Evolutionary conservation across 2,329 filamentous ascomycete species (phyloP).

Genomic region (Fusarium paranaense): DNA sequence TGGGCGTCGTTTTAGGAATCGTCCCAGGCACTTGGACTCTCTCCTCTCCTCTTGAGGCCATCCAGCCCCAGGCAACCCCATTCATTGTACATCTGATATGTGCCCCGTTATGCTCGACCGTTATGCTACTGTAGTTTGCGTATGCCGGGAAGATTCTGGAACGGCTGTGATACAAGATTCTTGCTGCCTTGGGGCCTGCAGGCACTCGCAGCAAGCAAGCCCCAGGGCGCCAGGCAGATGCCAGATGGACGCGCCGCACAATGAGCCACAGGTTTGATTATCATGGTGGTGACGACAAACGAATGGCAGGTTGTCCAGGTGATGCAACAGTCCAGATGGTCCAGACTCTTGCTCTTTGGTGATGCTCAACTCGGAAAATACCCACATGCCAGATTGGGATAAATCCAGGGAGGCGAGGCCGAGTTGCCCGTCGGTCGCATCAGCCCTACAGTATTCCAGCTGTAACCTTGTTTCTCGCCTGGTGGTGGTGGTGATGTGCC

Average conservation of each 20-base stretch:
- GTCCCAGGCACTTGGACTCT: conserved; percentile 24
- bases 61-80: not conserved
- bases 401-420: conserved; percentile 5
- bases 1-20: conserved; percentile 1
- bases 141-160: conserved; percentile 9
- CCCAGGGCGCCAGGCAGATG: conserved; percentile 1
- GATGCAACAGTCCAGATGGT: conserved; percentile 1
- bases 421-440: not conserved
- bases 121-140: conserved; percentile 10
- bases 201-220: not conserved
- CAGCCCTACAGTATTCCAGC: conserved; percentile 23
- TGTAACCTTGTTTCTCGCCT: not conserved
- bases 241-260: not conserved
- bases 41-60: conserved; percentile 4
- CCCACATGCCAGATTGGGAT: conserved; percentile 7
- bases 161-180: conserved; percentile 10
- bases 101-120: conserved; percentile 18
- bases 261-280: not conserved
- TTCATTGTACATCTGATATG: not conserved
- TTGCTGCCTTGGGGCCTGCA: conserved; percentile 37
- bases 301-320: not conserved
- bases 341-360: not conserved
- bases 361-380: conserved; percentile 2
- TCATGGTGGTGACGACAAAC: not conserved
- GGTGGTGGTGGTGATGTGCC: not conserved